Conservation (phyloP, 2,329 filamentous ascomycete species). For the Penicillium oxalicum region DNA sequence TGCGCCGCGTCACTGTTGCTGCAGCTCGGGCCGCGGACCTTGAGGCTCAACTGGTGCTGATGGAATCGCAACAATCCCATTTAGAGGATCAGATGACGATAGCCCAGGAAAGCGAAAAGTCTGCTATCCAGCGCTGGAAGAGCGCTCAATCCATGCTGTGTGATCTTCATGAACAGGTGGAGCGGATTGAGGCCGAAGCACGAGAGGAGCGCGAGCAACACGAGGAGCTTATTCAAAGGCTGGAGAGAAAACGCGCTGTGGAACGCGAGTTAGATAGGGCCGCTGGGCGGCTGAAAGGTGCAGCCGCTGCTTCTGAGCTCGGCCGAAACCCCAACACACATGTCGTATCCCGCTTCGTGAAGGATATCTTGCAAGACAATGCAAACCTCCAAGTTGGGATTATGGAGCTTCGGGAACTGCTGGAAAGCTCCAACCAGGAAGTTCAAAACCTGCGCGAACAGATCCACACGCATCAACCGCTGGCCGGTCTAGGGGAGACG, state of each 20-base stretch:
- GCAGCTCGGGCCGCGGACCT: constrained; percentile 69
- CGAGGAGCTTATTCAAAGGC: constrained; percentile 69
- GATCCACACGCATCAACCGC: constrained; percentile 69
- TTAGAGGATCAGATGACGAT: constrained; percentile 62
- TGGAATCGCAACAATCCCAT: constrained; percentile 74
- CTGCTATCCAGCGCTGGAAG: constrained; percentile 76
- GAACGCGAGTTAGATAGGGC: constrained; percentile 77
- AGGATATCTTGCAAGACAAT: constrained; percentile 92
- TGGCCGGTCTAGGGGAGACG: constrained; percentile 35
- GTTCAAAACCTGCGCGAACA: constrained; percentile 82
- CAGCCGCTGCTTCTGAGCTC: constrained; percentile 64
- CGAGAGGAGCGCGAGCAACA: constrained; percentile 75
- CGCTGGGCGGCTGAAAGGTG: constrained; percentile 72
- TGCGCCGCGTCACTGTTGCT: constrained; percentile 67
- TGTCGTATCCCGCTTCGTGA: constrained; percentile 93
- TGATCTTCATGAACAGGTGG: constrained; percentile 79
- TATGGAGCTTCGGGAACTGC: constrained; percentile 81
- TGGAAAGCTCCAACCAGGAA: constrained; percentile 87
- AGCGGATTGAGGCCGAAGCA: constrained; percentile 79
- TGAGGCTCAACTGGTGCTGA: constrained; percentile 69
- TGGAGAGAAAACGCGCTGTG: constrained; percentile 76
- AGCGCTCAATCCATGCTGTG: constrained; percentile 73
- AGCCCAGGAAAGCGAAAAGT: constrained; percentile 68
- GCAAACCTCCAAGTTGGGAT: constrained; percentile 89
- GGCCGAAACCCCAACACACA: constrained; percentile 55